Evolutionary conservation across 495 filamentous ascomycete species (phyloP).

Genomic region (Talaromyces ruber): DNA sequence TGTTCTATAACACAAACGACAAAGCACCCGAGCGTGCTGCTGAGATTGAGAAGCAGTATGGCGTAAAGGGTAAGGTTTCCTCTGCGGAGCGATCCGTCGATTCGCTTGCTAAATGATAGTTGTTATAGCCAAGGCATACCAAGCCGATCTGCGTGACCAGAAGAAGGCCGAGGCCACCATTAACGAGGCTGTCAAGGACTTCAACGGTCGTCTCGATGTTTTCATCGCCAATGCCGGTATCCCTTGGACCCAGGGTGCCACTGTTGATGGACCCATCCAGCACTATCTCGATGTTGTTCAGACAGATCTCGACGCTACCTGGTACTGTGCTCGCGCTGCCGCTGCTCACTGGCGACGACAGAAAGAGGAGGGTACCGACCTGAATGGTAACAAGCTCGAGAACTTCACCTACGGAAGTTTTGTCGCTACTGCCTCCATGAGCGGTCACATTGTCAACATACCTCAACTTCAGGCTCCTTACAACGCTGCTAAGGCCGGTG

Average conservation of each 20-base stretch:
- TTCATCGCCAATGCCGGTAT: constrained; percentile 78
- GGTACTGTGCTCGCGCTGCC: constrained; percentile 72
- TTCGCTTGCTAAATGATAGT: not conserved
- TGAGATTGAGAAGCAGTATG: constrained; percentile 64
- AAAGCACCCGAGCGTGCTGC: constrained; percentile 61
- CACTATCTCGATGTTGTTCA: constrained; percentile 61
- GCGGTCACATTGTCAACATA: constrained; percentile 35
- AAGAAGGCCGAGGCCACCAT: constrained; percentile 49
- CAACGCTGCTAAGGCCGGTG: constrained; percentile 29
- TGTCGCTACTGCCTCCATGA: constrained; percentile 35
- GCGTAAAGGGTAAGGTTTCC: constrained; percentile 58
- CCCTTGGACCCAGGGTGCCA: constrained; percentile 60
- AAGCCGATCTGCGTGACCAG: constrained; percentile 56
- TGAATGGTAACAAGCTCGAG: constrained; percentile 57
- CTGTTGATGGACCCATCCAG: constrained; percentile 55
- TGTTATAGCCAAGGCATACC: constrained; percentile 61
- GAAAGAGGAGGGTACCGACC: constrained; percentile 55
- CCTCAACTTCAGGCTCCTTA: constrained; percentile 36
- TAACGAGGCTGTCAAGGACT: constrained; percentile 53
- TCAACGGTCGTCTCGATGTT: constrained; percentile 67
- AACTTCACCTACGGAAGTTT: constrained; percentile 45
- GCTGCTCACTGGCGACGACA: constrained; percentile 60
- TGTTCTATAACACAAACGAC: constrained; percentile 79
- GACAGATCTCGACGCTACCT: constrained; percentile 75
- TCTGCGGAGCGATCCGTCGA: not conserved